Evolutionary conservation across 176 grass and related monocot genomes (phyloP), one percentile per base, ranked within the genome.

Genomic region (Melocanna baccifera): DNA sequence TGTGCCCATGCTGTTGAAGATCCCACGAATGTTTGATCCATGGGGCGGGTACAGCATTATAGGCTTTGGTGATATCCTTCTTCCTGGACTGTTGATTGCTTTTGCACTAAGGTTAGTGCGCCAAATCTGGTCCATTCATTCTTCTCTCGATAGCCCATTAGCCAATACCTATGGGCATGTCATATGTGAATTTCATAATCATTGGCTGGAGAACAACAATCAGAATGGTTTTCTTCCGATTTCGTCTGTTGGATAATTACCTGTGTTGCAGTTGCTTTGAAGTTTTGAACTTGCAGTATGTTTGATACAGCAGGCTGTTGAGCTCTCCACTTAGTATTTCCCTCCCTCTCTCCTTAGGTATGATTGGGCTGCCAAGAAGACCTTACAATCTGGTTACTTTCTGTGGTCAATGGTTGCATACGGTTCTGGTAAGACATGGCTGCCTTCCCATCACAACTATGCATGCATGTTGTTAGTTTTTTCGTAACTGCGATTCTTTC

Each of bases 41-140:
- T 99, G 96, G 96, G 96, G 96, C 46, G 96, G 93, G 58, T 99
- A 89, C 90, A 99, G 93, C 83, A 99, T 99, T 40, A 99, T 99
- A 55, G 93, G 96, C 40, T 99, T 99, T 84, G 96, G 96, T 59
- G 96, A 99, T 84, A 99, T 99, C 86, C 91, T 99, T 85, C 89
- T 99, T 86, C 96, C 96, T 81, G 96, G 96, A 22, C 80, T 99
- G 70, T 81, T 99, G 77, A 83, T 99, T 87, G 96, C 91, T 64
- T 99, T 99, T 92, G 89, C 96, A 4, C 88, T 99, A 80, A 95
- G 96, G 96, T 96, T 53, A 84, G 62, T 86, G 14, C 6, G 26
- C 12, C 16, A 64, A 55, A 55, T 47, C 58, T 50, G 0, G 2
- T 14, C 6, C 51, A 9, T n/a, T 78, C 7, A 23, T 47, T 70